phyloP scores from a whole-genome alignment of 2,329 filamentous ascomycete genomes.

The Purpureocillium lavendulum region DNA sequence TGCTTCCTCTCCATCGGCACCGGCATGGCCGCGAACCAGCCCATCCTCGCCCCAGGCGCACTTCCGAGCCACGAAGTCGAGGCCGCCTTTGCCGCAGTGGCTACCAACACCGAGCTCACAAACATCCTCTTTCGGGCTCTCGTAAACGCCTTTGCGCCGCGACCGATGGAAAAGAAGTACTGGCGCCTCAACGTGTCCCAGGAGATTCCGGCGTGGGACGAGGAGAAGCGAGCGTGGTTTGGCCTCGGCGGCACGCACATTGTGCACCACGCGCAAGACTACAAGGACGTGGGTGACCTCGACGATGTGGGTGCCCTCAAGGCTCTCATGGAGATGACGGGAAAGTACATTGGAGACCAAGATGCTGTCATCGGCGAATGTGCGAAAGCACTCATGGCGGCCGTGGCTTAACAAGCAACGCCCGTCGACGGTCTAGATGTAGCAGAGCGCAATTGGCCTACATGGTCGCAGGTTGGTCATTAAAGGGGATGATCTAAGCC shows the following conservation, averaged over 20 bases:
- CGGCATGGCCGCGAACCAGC: slow-evolving; percentile 2
- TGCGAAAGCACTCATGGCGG: background rate
- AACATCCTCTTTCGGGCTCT: slow-evolving; percentile 8
- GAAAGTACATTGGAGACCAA: background rate
- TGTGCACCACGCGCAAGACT: background rate
- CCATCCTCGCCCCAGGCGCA: slow-evolving; percentile 1
- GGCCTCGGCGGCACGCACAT: background rate
- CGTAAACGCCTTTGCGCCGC: slow-evolving; percentile 7
- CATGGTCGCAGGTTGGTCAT: too few relatives aligned
- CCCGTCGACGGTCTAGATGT: background rate
- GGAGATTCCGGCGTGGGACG: slow-evolving; percentile 5
- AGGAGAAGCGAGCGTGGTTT: slow-evolving; percentile 2
- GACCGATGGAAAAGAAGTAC: slow-evolving; percentile 6
- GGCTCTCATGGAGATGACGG: slow-evolving; percentile 1
- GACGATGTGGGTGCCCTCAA: background rate
- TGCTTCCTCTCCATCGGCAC: slow-evolving; percentile 10
- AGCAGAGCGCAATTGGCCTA: too few relatives aligned
- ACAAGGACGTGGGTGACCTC: background rate
- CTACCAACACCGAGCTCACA: slow-evolving; percentile 6
- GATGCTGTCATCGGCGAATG: background rate
- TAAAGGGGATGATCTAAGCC: too few relatives aligned
- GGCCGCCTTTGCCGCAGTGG: slow-evolving; percentile 1
- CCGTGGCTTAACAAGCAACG: background rate
- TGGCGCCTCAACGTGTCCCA: slow-evolving; percentile 7
- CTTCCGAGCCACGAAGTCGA: background rate